Evolutionary conservation across 345 rosid genomes (phyloP), one percentile per base, ranked within the genome.

Genomic region (Noccaea caerulescens): DNA sequence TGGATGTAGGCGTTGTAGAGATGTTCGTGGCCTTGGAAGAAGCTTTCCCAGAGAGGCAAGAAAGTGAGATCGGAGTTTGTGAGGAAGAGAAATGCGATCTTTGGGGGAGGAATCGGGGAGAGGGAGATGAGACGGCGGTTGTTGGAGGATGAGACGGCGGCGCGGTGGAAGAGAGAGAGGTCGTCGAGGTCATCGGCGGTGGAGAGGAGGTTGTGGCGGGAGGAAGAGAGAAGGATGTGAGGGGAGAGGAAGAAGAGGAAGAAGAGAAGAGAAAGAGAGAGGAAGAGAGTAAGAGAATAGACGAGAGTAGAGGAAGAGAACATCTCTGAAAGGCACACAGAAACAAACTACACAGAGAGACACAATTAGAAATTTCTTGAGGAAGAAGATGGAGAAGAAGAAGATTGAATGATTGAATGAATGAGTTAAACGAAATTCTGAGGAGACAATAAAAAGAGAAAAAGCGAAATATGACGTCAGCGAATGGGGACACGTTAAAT

Each of bases 71-170:
- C 82, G 41, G 96, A 87, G 86, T 90, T 90, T 0, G 98, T 92
- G 38, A 92, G 88, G 85, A 92, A 92, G 63, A 92, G 95, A 71
- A 92, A 92, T 8, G 98, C 98, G 72, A 92, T 87, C 72, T 87
- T 92, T 0, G 95, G 93, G 5, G 67, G 76, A 14, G 92, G 84
- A 39, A 72, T 66, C 0, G 47, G 87, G 37, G 88, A 76, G 58
- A 77, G 63, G 25, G 80, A 76, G 44, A 69, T 58, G 60, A 68
- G 60, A 13, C 71, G 80, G n/a, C 80, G 80, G 52, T 39, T 55
- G 23, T 16, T 67, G 14, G 79, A 50, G 39, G 82, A 44, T 1
- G 79, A 47, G 2, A 49, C 38, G 12, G 81, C 34, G 39, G 93
- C 98, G 57, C 81, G 81, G 34, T 60, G 85, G 82, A 92, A 92